phyloP scores from a whole-genome alignment of 1,284 basidiomycete genomes.

The Coniferiporia sulphurascens region DNA sequence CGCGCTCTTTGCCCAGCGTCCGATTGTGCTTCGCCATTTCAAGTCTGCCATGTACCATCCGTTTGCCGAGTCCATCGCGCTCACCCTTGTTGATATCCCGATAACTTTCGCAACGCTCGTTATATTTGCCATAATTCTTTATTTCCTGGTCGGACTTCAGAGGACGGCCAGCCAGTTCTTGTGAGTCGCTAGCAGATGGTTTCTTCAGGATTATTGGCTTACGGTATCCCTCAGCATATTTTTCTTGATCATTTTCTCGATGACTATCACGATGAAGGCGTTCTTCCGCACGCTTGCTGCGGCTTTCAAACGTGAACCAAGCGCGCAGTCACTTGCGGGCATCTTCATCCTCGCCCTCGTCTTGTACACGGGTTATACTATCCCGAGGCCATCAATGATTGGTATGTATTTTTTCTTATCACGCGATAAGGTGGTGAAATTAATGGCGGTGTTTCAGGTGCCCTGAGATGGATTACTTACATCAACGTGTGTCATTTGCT shows the following conservation, averaged over 20 bases:
- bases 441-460: slow-evolving; percentile 26
- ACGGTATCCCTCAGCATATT: slow-evolving; percentile 35
- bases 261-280: slow-evolving; percentile 46
- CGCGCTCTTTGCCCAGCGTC: slow-evolving; percentile 64
- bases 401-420: background rate
- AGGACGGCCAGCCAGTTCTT: slow-evolving; percentile 54
- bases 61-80: slow-evolving; percentile 60
- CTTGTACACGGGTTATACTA: slow-evolving; percentile 41
- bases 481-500: slow-evolving; percentile 34
- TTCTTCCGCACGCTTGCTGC: slow-evolving; percentile 51
- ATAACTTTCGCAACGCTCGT: slow-evolving; percentile 50
- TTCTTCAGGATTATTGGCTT: background rate
- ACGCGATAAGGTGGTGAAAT: background rate
- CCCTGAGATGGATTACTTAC: slow-evolving; percentile 44
- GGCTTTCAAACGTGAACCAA: slow-evolving; percentile 36
- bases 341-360: slow-evolving; percentile 42
- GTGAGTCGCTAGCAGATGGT: slow-evolving; percentile 31
- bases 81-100: slow-evolving; percentile 68
- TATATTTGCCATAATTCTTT: slow-evolving; percentile 53
- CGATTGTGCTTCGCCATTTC: slow-evolving; percentile 61
- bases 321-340: slow-evolving; percentile 47
- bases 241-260: slow-evolving; percentile 39
- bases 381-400: slow-evolving; percentile 26
- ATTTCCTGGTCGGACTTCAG: slow-evolving; percentile 61
- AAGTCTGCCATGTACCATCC: slow-evolving; percentile 62